Conservation (phyloP, 257 asterid genomes). For the Nicotiana tomentosiformis region DNA sequence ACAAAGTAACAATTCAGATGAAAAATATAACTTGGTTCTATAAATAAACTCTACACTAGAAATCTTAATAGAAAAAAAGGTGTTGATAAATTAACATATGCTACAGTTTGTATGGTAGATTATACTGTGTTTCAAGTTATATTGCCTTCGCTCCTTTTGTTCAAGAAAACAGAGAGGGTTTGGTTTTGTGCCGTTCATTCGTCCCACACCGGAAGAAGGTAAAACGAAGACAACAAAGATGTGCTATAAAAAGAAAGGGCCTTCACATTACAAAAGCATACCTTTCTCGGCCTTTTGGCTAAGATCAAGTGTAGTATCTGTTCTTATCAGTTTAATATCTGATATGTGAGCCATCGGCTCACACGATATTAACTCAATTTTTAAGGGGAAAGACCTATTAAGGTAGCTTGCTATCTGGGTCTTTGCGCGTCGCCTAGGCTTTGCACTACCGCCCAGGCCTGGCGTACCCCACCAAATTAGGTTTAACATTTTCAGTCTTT, state of each 20-base stretch:
- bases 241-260: neutral
- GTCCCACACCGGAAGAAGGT: neutral
- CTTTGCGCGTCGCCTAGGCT: neutral
- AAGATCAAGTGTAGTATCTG: slow-evolving; percentile 39
- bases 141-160: neutral
- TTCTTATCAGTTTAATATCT: slow-evolving; percentile 31
- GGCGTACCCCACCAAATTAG: neutral
- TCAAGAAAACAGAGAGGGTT: neutral
- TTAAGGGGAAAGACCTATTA: neutral
- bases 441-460: neutral
- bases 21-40: too few relatives aligned
- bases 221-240: neutral
- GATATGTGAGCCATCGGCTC: neutral
- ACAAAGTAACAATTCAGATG: too few relatives aligned
- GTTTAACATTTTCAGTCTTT: neutral
- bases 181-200: neutral
- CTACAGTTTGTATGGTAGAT: too few relatives aligned
- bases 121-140: neutral
- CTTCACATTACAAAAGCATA: neutral
- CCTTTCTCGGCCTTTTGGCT: slow-evolving; percentile 48
- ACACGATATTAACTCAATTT: neutral
- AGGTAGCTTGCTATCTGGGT: neutral
- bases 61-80: too few relatives aligned
- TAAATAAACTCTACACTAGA: too few relatives aligned
- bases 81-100: too few relatives aligned